Evolutionary conservation across 805 yeast species (phyloP).

Genomic region (Tetrapisispora phaffii): DNA sequence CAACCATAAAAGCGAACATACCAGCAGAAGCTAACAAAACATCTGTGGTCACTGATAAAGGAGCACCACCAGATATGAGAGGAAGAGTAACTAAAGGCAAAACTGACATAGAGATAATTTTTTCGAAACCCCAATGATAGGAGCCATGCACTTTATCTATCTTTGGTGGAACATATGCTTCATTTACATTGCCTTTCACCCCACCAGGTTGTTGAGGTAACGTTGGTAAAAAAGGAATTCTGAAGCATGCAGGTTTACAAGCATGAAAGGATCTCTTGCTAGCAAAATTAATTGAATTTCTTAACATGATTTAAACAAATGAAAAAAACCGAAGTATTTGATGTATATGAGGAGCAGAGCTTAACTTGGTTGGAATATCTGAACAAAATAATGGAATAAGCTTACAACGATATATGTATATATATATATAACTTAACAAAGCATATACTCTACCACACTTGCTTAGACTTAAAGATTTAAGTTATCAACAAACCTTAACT

Average conservation of each 20-base stretch:
- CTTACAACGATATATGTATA: no score
- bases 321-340: no score
- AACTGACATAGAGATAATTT: constrained; percentile 54
- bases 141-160: constrained; percentile 66
- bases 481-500: no score
- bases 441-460: no score
- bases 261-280: constrained; percentile 3
- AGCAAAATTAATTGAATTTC: not conserved
- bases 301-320: not conserved
- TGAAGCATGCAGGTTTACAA: constrained; percentile 1
- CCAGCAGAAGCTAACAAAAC: constrained; percentile 55
- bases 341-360: no score
- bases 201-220: constrained; percentile 83
- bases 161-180: constrained; percentile 64
- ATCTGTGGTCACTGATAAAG: constrained; percentile 60
- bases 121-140: constrained; percentile 89
- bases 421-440: no score
- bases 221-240: constrained; percentile 42
- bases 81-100: constrained; percentile 74
- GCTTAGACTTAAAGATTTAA: no score
- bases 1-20: constrained; percentile 73
- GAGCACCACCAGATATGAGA: constrained; percentile 51
- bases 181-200: constrained; percentile 88
- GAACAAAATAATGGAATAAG: no score
- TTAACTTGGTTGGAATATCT: no score